Evolutionary conservation across 2,329 filamentous ascomycete species (phyloP).

Genomic region (Sclerotinia spermophila): DNA sequence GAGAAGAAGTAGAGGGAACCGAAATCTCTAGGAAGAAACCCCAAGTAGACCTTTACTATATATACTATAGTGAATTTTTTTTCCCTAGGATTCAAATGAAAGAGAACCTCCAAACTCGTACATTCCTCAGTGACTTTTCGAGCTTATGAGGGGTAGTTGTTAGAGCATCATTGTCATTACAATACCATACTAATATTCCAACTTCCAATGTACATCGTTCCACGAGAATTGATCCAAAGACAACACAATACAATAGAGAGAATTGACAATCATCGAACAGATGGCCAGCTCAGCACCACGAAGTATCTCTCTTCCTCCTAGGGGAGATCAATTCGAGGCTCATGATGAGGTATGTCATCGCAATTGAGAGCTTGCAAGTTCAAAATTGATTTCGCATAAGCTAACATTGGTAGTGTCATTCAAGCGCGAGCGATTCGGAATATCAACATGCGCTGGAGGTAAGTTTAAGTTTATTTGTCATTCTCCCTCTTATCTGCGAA

Average conservation of each 20-base stretch:
- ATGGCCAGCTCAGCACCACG: not conserved
- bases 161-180: not conserved
- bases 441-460: conserved; percentile 46
- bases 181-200: not conserved
- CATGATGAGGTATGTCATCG: conserved; percentile 19
- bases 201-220: not conserved
- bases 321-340: conserved; percentile 4
- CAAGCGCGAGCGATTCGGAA: conserved; percentile 36
- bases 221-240: not conserved
- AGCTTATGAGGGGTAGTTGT: not conserved
- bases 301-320: conserved; percentile 5
- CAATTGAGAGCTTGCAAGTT: not conserved
- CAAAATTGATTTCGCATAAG: not conserved
- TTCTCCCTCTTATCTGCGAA: not conserved
- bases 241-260: not conserved
- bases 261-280: not conserved
- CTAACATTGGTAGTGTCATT: conserved; percentile 24
- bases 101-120: not conserved
- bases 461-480: conserved; percentile 34
- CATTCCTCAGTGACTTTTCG: not conserved
- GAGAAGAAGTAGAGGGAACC: too few relatives aligned
- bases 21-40: not conserved
- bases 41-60: not conserved
- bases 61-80: not conserved
- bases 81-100: not conserved